These are phyloP conservation scores for Pleurozium schreberi DNA, from an alignment of 225 moss, liverwort and hornwort species.

Conservation along the genomic window DNA sequence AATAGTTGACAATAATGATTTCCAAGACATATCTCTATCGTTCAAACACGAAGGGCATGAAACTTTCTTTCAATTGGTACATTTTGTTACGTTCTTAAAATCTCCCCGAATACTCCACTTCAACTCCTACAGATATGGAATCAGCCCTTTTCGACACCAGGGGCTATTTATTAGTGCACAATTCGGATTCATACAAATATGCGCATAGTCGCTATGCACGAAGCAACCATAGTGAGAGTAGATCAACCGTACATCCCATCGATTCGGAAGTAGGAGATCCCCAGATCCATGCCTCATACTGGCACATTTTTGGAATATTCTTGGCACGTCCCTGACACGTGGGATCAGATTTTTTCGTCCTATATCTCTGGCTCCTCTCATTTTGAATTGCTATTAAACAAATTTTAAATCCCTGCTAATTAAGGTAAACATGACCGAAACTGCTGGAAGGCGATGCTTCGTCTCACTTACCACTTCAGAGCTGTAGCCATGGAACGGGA, in stretches of 20 bases:
- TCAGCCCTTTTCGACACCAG: background rate
- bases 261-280: background rate
- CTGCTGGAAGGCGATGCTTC: background rate
- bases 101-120: background rate
- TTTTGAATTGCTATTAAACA: background rate
- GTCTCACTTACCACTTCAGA: constrained; percentile 44
- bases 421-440: background rate
- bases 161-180: background rate
- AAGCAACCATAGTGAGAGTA: background rate
- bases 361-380: background rate
- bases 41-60: background rate
- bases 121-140: background rate
- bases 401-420: background rate
- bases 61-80: background rate
- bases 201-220: background rate
- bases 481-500: constrained; percentile 52
- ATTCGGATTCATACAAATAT: background rate
- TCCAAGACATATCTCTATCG: background rate
- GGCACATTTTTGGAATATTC: background rate
- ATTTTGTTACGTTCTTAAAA: background rate
- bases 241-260: background rate
- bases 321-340: background rate
- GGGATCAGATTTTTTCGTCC: background rate
- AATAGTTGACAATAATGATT: background rate
- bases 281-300: background rate